These are phyloP conservation scores for Pichia norvegensis DNA, from an alignment of 1,139 yeast species.

Conservation along the genomic window DNA sequence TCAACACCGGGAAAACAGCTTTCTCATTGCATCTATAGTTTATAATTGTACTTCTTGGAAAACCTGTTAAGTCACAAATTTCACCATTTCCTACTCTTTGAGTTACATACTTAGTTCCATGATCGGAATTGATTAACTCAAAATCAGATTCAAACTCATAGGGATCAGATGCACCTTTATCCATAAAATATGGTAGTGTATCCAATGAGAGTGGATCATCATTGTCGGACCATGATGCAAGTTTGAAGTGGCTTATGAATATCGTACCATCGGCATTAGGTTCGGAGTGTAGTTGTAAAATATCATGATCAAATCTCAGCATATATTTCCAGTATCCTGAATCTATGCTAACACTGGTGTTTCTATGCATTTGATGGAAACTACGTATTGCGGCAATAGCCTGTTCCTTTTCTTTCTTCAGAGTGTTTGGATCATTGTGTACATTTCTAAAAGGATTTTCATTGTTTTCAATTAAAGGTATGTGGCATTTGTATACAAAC, in stretches of 20 bases:
- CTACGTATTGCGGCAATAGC: constrained; percentile 15
- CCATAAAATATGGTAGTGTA: constrained; percentile 3
- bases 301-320: constrained; percentile 8
- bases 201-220: not conserved
- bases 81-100: constrained; percentile 57
- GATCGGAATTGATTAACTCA: constrained; percentile 18
- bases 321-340: constrained; percentile 19
- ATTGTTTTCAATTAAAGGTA: constrained; percentile 2
- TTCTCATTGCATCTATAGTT: constrained; percentile 58
- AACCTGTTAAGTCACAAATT: constrained; percentile 62
- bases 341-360: not conserved
- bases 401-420: constrained; percentile 11
- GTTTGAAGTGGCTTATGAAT: constrained; percentile 1
- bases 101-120: constrained; percentile 38
- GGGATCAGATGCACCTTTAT: constrained; percentile 5
- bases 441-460: not conserved
- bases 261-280: not conserved
- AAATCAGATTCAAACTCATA: constrained; percentile 18
- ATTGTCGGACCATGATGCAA: constrained; percentile 20
- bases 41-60: constrained; percentile 55
- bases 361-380: constrained; percentile 7
- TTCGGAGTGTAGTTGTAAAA: constrained; percentile 8
- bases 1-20: constrained; percentile 29
- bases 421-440: not conserved
- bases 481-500: constrained; percentile 4